Evolutionary conservation across 805 yeast species (phyloP).

Genomic region (Suhomyces kilbournensis): DNA sequence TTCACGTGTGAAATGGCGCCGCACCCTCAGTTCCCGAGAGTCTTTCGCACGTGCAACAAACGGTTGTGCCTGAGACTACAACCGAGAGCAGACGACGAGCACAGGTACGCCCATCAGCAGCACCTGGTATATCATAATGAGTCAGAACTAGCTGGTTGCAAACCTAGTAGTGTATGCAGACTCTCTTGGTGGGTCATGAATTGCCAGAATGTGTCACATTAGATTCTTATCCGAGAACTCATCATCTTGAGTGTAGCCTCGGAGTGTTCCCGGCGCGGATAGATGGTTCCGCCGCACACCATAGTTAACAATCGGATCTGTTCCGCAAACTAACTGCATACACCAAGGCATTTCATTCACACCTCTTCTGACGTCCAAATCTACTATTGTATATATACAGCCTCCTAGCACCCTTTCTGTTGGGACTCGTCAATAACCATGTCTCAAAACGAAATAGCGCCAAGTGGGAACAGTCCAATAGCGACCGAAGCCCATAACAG

Average conservation of each 20-base stretch:
- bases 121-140: too few relatives aligned
- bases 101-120: too few relatives aligned
- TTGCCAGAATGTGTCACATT: neutral
- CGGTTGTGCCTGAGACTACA: neutral
- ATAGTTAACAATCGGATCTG: neutral
- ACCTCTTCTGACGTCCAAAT: neutral
- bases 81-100: neutral
- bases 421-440: neutral
- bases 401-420: neutral
- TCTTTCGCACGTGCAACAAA: neutral
- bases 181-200: too few relatives aligned
- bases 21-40: neutral
- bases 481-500: neutral
- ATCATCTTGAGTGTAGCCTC: neutral
- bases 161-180: too few relatives aligned
- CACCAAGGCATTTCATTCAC: neutral
- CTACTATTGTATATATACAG: neutral
- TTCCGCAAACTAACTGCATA: neutral
- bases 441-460: neutral
- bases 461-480: neutral
- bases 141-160: too few relatives aligned
- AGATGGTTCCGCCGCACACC: neutral
- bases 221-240: neutral
- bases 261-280: neutral
- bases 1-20: neutral